Evolutionary conservation across 768 basidiomycete genomes (phyloP).

Genomic region (Tephrocybe sp.): DNA sequence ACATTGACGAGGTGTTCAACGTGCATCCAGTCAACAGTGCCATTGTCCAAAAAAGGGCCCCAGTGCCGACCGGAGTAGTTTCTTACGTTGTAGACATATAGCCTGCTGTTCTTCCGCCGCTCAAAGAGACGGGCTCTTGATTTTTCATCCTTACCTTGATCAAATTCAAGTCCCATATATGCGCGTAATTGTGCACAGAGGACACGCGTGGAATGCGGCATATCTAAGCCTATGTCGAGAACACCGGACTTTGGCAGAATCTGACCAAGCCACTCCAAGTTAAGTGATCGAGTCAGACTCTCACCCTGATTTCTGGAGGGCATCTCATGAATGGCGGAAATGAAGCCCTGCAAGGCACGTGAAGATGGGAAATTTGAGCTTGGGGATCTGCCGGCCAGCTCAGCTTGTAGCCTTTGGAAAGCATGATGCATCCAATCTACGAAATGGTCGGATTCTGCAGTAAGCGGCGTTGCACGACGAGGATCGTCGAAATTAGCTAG

Average conservation of each 20-base stretch:
- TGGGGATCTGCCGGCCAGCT: slow-evolving; percentile 22
- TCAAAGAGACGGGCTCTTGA: slow-evolving; percentile 25
- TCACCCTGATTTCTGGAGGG: slow-evolving; percentile 24
- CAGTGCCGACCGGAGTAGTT: slow-evolving; percentile 56
- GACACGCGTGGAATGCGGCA: slow-evolving; percentile 16
- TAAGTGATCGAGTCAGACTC: slow-evolving; percentile 31
- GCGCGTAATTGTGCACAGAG: slow-evolving; percentile 46
- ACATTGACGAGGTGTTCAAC: slow-evolving; percentile 60
- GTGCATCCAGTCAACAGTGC: slow-evolving; percentile 62
- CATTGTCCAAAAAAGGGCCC: slow-evolving; percentile 54
- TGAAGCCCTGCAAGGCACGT: slow-evolving; percentile 37
- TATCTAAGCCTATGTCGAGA: slow-evolving; percentile 23
- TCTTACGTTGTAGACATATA: slow-evolving; percentile 63
- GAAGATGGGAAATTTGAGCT: slow-evolving; percentile 24
- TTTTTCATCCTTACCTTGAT: slow-evolving; percentile 28
- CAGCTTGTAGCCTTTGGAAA: slow-evolving; percentile 39
- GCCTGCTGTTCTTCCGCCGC: slow-evolving; percentile 49
- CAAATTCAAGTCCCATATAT: slow-evolving; percentile 46
- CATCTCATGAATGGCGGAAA: slow-evolving; percentile 38
- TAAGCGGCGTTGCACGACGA: slow-evolving; percentile 28
- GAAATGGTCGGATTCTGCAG: background rate
- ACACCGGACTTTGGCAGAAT: slow-evolving; percentile 39
- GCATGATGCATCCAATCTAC: slow-evolving; percentile 14
- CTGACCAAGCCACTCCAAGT: slow-evolving; percentile 46
- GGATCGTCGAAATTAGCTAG: slow-evolving; percentile 66